phyloP scores from a whole-genome alignment of 768 basidiomycete genomes.

The Kondoa subrosea region DNA sequence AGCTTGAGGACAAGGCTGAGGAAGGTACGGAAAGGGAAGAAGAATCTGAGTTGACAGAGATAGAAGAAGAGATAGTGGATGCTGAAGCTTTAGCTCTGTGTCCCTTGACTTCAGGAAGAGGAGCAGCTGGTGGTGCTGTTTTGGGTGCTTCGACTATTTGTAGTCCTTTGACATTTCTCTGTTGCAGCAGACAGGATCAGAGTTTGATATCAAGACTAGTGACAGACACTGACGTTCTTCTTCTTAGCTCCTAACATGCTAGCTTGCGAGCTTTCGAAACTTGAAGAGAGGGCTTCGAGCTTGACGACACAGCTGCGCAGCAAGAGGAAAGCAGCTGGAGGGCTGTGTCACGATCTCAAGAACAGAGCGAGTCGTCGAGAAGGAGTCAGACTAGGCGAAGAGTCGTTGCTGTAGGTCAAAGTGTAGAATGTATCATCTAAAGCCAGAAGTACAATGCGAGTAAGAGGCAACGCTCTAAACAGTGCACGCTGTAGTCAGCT shows the following conservation, averaged over 20 bases:
- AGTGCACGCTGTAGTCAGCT: too few relatives aligned
- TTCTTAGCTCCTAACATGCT: constrained; percentile 3
- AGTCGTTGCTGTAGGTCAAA: too few relatives aligned
- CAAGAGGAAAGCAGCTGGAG: background rate
- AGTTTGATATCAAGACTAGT: too few relatives aligned
- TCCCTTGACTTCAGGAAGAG: background rate
- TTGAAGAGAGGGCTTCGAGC: too few relatives aligned
- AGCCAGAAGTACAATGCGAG: too few relatives aligned
- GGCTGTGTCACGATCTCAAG: too few relatives aligned
- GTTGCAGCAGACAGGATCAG: background rate
- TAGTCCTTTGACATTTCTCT: constrained; percentile 27
- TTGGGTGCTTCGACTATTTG: constrained; percentile 22
- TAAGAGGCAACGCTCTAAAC: too few relatives aligned
- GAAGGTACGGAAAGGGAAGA: constrained; percentile 25
- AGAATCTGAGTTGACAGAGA: constrained; percentile 37
- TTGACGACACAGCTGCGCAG: too few relatives aligned
- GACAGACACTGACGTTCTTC: constrained; percentile 14
- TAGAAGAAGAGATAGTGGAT: constrained; percentile 42
- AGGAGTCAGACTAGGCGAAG: too few relatives aligned
- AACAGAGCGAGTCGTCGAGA: background rate
- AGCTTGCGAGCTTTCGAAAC: too few relatives aligned
- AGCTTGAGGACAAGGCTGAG: constrained; percentile 5
- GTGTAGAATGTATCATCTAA: too few relatives aligned
- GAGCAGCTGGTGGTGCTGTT: constrained; percentile 18
- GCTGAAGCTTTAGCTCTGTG: constrained; percentile 13